These are phyloP conservation scores for Lentinula guzmanii DNA, from an alignment of 768 basidiomycete genomes.

Conservation along the genomic window DNA sequence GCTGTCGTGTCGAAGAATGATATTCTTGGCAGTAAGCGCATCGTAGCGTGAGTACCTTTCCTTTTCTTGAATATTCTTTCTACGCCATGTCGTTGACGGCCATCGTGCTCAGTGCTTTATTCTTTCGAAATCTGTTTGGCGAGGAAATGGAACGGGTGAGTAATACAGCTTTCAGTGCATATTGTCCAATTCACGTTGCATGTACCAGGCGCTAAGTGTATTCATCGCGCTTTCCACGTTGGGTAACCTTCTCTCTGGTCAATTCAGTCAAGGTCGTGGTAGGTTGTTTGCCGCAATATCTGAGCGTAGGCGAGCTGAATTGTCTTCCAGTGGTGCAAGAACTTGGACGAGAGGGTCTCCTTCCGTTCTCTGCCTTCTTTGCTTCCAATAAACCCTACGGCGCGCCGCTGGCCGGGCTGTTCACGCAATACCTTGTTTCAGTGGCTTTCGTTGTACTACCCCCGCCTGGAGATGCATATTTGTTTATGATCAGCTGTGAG, in stretches of 20 bases:
- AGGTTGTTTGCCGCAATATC: not conserved
- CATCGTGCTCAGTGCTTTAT: slow-evolving; percentile 43
- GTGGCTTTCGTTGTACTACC: slow-evolving; percentile 46
- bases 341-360: slow-evolving; percentile 63
- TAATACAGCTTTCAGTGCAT: not conserved
- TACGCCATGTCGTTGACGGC: not conserved
- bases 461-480: slow-evolving; percentile 71
- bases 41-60: slow-evolving; percentile 52
- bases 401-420: slow-evolving; percentile 59
- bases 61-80: not conserved
- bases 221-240: slow-evolving; percentile 61
- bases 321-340: slow-evolving; percentile 56
- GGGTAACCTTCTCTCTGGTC: slow-evolving; percentile 56
- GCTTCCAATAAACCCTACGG: slow-evolving; percentile 67
- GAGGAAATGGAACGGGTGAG: slow-evolving; percentile 49
- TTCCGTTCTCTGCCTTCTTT: slow-evolving; percentile 63
- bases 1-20: slow-evolving; percentile 66
- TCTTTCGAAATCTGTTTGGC: slow-evolving; percentile 72
- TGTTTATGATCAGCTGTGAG: slow-evolving; percentile 63
- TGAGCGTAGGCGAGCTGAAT: not conserved
- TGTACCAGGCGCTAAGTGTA: slow-evolving; percentile 46
- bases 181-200: not conserved
- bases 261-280: slow-evolving; percentile 68
- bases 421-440: slow-evolving; percentile 57
- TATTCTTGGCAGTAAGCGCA: slow-evolving; percentile 56